phyloP scores from a whole-genome alignment of 2,329 filamentous ascomycete genomes.

The Diaporthe amygdali region DNA sequence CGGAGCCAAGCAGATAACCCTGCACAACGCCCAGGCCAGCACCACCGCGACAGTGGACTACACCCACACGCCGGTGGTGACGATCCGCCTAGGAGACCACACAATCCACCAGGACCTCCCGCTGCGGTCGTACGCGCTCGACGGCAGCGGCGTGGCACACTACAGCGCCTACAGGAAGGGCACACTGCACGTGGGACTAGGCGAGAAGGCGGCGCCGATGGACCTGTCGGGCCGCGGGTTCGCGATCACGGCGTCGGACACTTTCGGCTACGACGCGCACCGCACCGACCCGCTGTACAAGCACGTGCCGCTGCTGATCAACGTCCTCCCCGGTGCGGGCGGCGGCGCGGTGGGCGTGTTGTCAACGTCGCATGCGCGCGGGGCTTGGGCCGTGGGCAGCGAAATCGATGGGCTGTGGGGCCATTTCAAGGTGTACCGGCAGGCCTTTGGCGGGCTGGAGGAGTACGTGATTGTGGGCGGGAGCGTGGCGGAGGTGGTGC shows the following conservation, averaged over 20 bases:
- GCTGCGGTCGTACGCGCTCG: constrained; percentile 63
- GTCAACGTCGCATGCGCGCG: constrained; percentile 69
- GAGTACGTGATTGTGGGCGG: constrained; percentile 72
- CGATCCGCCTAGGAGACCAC: constrained; percentile 54
- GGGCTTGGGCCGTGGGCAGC: constrained; percentile 69
- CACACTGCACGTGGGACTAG: constrained; percentile 72
- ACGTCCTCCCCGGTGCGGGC: constrained; percentile 57
- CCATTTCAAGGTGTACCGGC: constrained; percentile 74
- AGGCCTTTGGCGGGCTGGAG: constrained; percentile 74
- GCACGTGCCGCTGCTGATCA: constrained; percentile 75
- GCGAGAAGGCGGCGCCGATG: constrained; percentile 77
- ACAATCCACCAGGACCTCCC: constrained; percentile 66
- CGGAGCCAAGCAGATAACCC: neutral
- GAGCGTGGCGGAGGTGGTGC: constrained; percentile 70
- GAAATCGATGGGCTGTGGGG: constrained; percentile 81
- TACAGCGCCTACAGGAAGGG: constrained; percentile 67
- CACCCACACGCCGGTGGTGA: constrained; percentile 61
- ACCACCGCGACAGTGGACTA: constrained; percentile 64
- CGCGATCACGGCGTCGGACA: constrained; percentile 71
- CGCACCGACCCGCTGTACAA: constrained; percentile 77
- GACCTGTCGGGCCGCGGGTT: constrained; percentile 72
- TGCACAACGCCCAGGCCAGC: constrained; percentile 48
- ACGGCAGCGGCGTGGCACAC: constrained; percentile 66
- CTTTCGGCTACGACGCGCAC: constrained; percentile 75
- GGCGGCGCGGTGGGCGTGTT: constrained; percentile 69